These are phyloP conservation scores for Apophysomyces ossiformis DNA, from an alignment of 371 early-diverging fungal species.

Conservation along the genomic window DNA sequence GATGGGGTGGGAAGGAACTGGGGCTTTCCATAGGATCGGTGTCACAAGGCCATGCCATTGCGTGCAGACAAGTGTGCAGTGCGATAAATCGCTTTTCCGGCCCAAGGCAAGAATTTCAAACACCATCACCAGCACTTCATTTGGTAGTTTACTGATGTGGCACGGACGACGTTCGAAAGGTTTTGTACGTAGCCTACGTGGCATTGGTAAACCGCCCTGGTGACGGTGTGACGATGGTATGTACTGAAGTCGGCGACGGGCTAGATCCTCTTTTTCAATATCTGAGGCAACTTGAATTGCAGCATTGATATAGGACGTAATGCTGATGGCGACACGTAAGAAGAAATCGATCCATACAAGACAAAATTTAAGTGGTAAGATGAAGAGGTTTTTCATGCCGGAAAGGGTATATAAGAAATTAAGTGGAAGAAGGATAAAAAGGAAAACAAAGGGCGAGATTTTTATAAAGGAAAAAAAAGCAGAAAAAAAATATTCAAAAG, in stretches of 20 bases:
- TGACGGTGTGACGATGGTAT: slow-evolving; percentile 1
- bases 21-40: slow-evolving; percentile 46
- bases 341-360: slow-evolving; percentile 3
- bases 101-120: slow-evolving; percentile 26
- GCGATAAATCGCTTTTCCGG: slow-evolving; percentile 20
- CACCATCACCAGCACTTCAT: slow-evolving; percentile 35
- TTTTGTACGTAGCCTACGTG: neutral
- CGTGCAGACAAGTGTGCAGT: slow-evolving; percentile 35
- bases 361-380: slow-evolving; percentile 1
- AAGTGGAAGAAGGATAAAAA: slow-evolving; percentile 13
- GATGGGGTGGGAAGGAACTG: slow-evolving; percentile 20
- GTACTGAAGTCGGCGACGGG: neutral
- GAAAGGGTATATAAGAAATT: neutral
- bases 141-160: slow-evolving; percentile 26
- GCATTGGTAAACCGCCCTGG: slow-evolving; percentile 2
- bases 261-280: slow-evolving; percentile 5
- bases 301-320: slow-evolving; percentile 4
- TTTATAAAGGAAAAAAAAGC: slow-evolving; percentile 9
- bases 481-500: slow-evolving; percentile 11
- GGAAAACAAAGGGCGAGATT: slow-evolving; percentile 12
- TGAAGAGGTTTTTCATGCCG: slow-evolving; percentile 3
- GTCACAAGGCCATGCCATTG: slow-evolving; percentile 40
- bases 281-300: slow-evolving; percentile 3
- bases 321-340: neutral
- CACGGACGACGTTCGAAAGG: slow-evolving; percentile 4